Percentiles rank a stretch among this genome's conserved stretches.
Conservation (phyloP, 495 filamentous ascomycete genomes). For the Hypoxylon fuscum region DNA sequence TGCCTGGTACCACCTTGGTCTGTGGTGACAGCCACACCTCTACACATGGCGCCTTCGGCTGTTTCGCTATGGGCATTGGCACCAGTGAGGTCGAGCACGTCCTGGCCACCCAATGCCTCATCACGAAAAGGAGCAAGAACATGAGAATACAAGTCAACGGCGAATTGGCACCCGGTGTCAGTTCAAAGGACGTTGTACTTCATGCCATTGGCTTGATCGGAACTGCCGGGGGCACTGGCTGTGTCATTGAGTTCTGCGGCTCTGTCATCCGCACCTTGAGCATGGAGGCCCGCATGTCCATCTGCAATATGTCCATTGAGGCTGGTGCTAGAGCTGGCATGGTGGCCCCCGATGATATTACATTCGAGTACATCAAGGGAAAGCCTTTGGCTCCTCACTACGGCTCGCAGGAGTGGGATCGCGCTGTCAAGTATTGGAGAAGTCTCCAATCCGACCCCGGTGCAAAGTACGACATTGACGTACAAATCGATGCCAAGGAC, state of each 20-base stretch:
- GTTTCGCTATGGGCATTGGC: constrained; percentile 96
- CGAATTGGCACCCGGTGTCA: constrained; percentile 87
- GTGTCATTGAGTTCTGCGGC: constrained; percentile 96
- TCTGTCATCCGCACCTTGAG: constrained; percentile 88
- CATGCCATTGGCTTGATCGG: constrained; percentile 94
- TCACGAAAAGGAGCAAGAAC: constrained; percentile 96
- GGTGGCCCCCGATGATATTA: constrained; percentile 93
- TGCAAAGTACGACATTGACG: constrained; percentile 85
- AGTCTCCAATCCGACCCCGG: constrained; percentile 83
- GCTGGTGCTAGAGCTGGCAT: constrained; percentile 94
- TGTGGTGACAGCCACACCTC: constrained; percentile 98
- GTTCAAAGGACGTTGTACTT: constrained; percentile 95
- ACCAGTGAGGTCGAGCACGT: constrained; percentile 99
- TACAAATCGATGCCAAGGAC: constrained; percentile 89
- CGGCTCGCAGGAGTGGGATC: constrained; percentile 88
- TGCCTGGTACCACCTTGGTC: constrained; percentile 95
- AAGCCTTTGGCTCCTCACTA: constrained; percentile 85
- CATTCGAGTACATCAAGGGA: constrained; percentile 93
- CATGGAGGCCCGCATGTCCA: constrained; percentile 98
- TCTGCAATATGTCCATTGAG: constrained; percentile 99
- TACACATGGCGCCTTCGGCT: constrained; percentile 95
- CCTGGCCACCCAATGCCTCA: constrained; percentile 92
- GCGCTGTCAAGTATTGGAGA: constrained; percentile 88
- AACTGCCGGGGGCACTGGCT: constrained; percentile 92
- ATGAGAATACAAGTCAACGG: constrained; percentile 97